These are phyloP conservation scores for Alternaria sp. DNA, from an alignment of 2,329 filamentous ascomycete genomes.

Conservation along the genomic window DNA sequence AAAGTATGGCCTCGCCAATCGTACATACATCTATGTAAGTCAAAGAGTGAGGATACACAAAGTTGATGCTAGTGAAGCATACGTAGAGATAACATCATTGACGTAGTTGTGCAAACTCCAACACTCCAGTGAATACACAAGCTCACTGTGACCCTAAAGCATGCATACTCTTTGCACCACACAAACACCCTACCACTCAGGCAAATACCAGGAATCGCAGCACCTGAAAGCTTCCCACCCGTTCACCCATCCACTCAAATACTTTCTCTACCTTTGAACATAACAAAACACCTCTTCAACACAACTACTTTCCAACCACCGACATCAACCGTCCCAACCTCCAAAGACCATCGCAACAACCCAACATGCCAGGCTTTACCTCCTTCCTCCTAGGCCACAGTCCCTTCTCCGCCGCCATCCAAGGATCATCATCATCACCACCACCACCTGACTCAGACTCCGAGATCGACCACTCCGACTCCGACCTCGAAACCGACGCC, in stretches of 20 bases:
- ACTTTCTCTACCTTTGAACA: not conserved
- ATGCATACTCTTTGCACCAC: not conserved
- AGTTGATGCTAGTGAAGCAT: not conserved
- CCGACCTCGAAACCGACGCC: not conserved
- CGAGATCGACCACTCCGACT: not conserved
- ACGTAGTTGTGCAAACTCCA: not conserved
- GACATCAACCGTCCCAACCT: not conserved
- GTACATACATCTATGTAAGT: no score
- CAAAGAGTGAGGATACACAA: no score
- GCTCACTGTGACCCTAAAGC: not conserved
- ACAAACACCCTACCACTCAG: not conserved
- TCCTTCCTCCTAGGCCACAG: constrained; percentile 5
- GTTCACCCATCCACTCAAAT: no score
- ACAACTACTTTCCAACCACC: not conserved
- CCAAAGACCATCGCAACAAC: not conserved
- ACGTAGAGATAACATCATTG: not conserved
- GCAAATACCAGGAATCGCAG: not conserved
- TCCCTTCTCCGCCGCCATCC: not conserved
- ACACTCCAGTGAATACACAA: not conserved
- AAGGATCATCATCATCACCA: not conserved
- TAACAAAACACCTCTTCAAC: not conserved
- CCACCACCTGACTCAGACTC: not conserved
- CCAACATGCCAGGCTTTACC: constrained; percentile 12
- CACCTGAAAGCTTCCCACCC: not conserved
- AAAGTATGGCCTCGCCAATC: no score